Evolutionary conservation across 768 basidiomycete species (phyloP), one percentile per base, ranked within the genome.

Genomic region (Auriscalpium vulgare): DNA sequence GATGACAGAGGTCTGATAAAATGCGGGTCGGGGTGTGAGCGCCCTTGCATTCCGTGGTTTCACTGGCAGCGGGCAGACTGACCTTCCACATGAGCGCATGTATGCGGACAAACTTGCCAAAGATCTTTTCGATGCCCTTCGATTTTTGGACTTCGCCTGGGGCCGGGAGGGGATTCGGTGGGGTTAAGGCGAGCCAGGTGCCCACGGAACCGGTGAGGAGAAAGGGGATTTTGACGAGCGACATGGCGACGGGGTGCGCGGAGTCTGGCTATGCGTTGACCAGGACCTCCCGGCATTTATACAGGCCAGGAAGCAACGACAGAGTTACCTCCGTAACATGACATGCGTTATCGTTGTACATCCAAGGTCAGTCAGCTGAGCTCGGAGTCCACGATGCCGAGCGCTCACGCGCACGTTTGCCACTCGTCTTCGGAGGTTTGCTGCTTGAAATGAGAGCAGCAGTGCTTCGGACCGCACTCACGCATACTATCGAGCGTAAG

Each of bases 11-110:
- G 40, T 54, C 59, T 60, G 47, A 29, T 1, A 17, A n/a, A 9
- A 10, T 17, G 9, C 1, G 21, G 21, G 21, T 1, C 21, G 21
- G 21, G 21, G 21, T 59, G 11, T 10, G n/a, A 43, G 17, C 17
- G 8, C 13, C 40, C 13, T 43, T 7, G 40, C 13, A 17, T 43
- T 44, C 3, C 6, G 40, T 1, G 8, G 29, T 10, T 23, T 17
- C 1, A 21, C 11, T n/a, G 14, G 21, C 34, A 38, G 2, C 4
- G 0, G n/a, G 10, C 6, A 8, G 36, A 51, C 48, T 11, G 19
- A 59, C 60, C 60, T 61, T 61, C 60, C 58, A 61, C n/a, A 61
- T 3, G 6, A 59, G 40, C 1, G 58, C 60, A 9, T 61, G 58
- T 38, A 59, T 17, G 4, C 50, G 54, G 9, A 61, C 60, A 34